Base-by-base conservation (phyloP, 2,329 filamentous ascomycete species). In the Myriosclerotinia curreyana region DNA sequence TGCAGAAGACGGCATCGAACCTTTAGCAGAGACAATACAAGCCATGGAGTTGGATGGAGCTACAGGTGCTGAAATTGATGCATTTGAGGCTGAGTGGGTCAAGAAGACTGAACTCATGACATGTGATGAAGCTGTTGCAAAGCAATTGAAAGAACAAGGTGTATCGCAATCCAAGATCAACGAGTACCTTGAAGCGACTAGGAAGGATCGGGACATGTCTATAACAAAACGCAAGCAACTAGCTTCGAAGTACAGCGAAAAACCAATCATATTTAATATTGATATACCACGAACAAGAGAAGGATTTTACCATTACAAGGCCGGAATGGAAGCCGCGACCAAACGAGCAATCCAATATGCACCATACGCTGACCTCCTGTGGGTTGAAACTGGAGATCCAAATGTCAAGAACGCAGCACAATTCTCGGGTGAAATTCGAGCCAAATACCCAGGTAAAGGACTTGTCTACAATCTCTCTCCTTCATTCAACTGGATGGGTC, bases 401-500 rank as follows among this genome's bases (percentile, higher is more conserved):
- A 88, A 86, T 69, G 91, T 98, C 14, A 77, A 85, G 59, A 90
- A 96, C 42, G 92, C 91, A 0, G 80, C 83, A 4, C 81, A 83
- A 59, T 92, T 99, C 60, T 91, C 90, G 15, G 83, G 84, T 14
- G 85, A 92, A 53, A 95, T 99, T 66, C 86, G 90, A 62, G 77
- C 80, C 0, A 80, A 78, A 4, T 81, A 85, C 71, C 91, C 92
- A 0, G 86, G 85, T 66, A 98, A 98, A 83, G 90, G 91, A 44
- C 84, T 99, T 31, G 94, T 98, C 0, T 99, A 99, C 80, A 99
- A 99, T 79, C 84, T 99, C 1, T 93, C 89, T 5, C 95, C 95
- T 0, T 96, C 91, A 11, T 99, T 99, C 83, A 98, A 99, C 82
- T 99, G 95, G 95, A 95, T 96, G 86, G 87, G 87, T 14, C 93